These are phyloP conservation scores for Trichoderma reesei DNA, from an alignment of 495 filamentous ascomycete genomes.

Conservation along the genomic window DNA sequence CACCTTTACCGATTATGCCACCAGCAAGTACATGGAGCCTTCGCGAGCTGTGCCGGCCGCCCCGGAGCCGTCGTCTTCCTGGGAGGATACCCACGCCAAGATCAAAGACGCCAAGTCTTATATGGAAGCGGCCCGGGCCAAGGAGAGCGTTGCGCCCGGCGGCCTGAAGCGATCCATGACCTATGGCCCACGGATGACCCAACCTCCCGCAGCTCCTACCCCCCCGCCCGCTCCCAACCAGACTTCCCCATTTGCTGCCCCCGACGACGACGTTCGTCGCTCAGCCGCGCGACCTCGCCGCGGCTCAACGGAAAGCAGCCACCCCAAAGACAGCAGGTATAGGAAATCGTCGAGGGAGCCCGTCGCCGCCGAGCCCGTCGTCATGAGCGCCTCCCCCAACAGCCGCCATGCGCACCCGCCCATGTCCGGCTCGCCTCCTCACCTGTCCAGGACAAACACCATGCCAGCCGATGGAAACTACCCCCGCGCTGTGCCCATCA, in stretches of 20 bases:
- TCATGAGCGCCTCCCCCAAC: background rate
- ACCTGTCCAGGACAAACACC: conserved; percentile 7
- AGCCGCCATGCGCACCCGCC: conserved; percentile 4
- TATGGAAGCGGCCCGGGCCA: conserved; percentile 19
- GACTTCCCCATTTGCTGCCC: conserved; percentile 17
- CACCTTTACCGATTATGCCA: background rate
- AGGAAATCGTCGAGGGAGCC: conserved; percentile 23
- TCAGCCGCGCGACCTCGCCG: conserved; percentile 22
- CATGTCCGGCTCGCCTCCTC: conserved; percentile 3
- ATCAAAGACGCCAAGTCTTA: conserved; percentile 21
- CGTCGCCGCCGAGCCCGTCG: conserved; percentile 21
- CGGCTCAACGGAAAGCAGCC: conserved; percentile 34
- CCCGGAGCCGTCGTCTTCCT: background rate
- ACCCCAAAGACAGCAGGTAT: conserved; percentile 23
- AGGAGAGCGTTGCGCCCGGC: conserved; percentile 16
- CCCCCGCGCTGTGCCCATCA: background rate
- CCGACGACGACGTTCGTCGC: conserved; percentile 20
- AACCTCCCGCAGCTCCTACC: conserved; percentile 27
- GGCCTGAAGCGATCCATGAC: conserved; percentile 22
- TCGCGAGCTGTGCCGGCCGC: conserved; percentile 14
- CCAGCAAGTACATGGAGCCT: conserved; percentile 11
- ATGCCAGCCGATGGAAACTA: conserved; percentile 8
- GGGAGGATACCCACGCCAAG: conserved; percentile 19
- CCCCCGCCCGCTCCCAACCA: conserved; percentile 22
- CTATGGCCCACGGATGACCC: conserved; percentile 15